Evolutionary conservation across 1,284 basidiomycete species (phyloP).

Genomic region (Sporisorium graminicola): DNA sequence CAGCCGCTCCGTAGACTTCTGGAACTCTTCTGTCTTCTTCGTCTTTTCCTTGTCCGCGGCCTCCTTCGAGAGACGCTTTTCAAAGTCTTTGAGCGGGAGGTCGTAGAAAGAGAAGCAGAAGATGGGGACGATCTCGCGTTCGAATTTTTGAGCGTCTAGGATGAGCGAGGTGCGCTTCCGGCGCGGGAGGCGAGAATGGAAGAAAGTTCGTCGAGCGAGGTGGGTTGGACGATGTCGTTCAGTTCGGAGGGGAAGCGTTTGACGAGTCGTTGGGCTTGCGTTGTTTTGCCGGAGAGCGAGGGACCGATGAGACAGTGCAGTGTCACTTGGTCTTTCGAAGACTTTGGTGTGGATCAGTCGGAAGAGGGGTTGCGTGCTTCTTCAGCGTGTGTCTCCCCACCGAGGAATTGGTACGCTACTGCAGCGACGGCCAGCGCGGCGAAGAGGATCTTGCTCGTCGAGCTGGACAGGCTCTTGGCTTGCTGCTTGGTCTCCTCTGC

Average conservation of each 20-base stretch:
- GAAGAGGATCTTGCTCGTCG: constrained; percentile 37
- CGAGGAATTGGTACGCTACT: constrained; percentile 26
- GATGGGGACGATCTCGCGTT: constrained; percentile 51
- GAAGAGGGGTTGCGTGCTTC: constrained; percentile 10
- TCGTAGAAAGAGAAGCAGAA: constrained; percentile 60
- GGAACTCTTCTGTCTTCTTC: constrained; percentile 46
- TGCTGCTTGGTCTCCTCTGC: constrained; percentile 21
- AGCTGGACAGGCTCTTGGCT: constrained; percentile 25
- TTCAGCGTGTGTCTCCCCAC: constrained; percentile 26
- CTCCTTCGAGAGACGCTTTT: constrained; percentile 28
- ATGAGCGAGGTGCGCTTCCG: constrained; percentile 34
- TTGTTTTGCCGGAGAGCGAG: constrained; percentile 46
- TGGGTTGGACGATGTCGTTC: constrained; percentile 28
- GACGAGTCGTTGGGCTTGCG: constrained; percentile 50
- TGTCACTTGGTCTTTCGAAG: constrained; percentile 34
- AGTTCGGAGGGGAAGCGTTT: constrained; percentile 44
- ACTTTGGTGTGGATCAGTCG: constrained; percentile 13
- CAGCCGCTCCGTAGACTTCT: constrained; percentile 17
- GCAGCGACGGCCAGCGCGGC: constrained; percentile 28
- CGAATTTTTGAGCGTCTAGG: constrained; percentile 46
- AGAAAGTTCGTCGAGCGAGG: constrained; percentile 22
- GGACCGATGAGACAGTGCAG: constrained; percentile 49
- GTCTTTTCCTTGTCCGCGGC: constrained; percentile 13
- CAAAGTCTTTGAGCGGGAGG: constrained; percentile 40
- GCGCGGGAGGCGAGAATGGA: constrained; percentile 24